Percentiles rank a stretch among this genome's conserved stretches.
phyloP scores from a whole-genome alignment of 768 basidiomycete genomes.

The Lenzites betulinus region DNA sequence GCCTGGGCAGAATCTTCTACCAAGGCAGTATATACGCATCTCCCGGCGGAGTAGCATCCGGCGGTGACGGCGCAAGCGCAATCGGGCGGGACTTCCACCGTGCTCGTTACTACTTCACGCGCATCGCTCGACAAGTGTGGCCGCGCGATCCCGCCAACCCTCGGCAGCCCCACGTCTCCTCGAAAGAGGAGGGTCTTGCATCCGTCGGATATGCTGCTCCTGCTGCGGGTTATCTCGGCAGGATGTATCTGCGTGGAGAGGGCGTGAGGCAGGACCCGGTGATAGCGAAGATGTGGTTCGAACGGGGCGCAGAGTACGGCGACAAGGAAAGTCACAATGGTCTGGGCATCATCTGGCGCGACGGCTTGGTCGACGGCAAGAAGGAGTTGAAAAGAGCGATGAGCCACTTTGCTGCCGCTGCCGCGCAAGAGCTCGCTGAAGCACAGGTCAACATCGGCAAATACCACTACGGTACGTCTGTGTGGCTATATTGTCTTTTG shows the following conservation, averaged over 20 bases:
- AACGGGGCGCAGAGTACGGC: constrained; percentile 75
- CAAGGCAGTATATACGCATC: constrained; percentile 89
- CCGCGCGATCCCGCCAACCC: constrained; percentile 70
- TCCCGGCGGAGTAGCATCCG: constrained; percentile 79
- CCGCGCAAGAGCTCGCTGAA: constrained; percentile 87
- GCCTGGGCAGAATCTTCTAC: constrained; percentile 94
- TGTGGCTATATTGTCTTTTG: not conserved
- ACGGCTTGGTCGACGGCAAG: constrained; percentile 74
- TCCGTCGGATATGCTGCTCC: constrained; percentile 62
- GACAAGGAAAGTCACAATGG: constrained; percentile 91
- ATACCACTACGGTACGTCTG: constrained; percentile 57
- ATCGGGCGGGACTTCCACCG: constrained; percentile 75
- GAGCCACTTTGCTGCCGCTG: constrained; percentile 72
- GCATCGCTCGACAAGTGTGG: constrained; percentile 86
- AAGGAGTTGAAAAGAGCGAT: constrained; percentile 66
- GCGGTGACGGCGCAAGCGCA: constrained; percentile 91
- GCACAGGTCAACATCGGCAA: constrained; percentile 92
- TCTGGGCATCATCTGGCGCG: constrained; percentile 89
- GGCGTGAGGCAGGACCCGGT: constrained; percentile 78
- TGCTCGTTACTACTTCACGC: constrained; percentile 82
- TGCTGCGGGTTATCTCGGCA: constrained; percentile 86
- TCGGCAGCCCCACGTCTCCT: constrained; percentile 34
- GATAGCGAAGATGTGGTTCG: constrained; percentile 91
- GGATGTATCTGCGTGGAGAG: constrained; percentile 94
- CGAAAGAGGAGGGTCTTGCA: constrained; percentile 31